Conservation (phyloP, 2,329 filamentous ascomycete species). For the Ophiognomonia clavigignenti-juglandacearum region DNA sequence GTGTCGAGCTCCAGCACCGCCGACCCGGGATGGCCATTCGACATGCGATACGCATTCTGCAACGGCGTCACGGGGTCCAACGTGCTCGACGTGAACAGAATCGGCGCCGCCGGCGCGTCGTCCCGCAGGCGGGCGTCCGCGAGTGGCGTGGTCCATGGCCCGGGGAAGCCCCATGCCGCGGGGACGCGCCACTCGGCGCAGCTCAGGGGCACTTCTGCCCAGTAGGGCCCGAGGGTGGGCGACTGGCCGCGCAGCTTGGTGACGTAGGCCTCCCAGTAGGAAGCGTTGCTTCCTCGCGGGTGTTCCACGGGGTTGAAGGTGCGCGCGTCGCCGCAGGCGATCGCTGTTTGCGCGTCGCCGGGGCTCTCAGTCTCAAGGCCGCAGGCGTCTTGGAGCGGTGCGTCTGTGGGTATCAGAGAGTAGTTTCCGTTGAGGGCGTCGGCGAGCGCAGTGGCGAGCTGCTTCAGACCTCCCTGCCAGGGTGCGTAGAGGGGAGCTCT, state of each 20-base stretch:
- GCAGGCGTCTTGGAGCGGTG: slow-evolving; percentile 11
- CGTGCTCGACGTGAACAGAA: slow-evolving; percentile 8
- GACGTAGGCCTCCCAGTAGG: slow-evolving; percentile 27
- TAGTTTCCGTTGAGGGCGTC: slow-evolving; percentile 26
- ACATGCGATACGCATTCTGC: slow-evolving; percentile 5
- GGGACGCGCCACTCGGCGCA: slow-evolving; percentile 22
- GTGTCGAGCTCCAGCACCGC: slow-evolving; percentile 12
- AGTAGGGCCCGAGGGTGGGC: slow-evolving; percentile 26
- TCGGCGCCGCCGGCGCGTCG: slow-evolving; percentile 9
- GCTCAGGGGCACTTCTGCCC: slow-evolving; percentile 24
- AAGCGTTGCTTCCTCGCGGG: slow-evolving; percentile 1
- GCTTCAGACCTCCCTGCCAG: slow-evolving; percentile 16
- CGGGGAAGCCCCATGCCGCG: slow-evolving; percentile 22
- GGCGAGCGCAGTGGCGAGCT: slow-evolving; percentile 18
- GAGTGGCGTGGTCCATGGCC: slow-evolving; percentile 17
- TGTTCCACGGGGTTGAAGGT: slow-evolving; percentile 17
- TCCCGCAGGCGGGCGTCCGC: slow-evolving; percentile 11
- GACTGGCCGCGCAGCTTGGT: slow-evolving; percentile 23
- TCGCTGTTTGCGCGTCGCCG: slow-evolving; percentile 21
- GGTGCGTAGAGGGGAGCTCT: slow-evolving; percentile 27
- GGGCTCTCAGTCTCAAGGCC: not conserved
- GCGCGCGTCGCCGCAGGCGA: slow-evolving; percentile 33
- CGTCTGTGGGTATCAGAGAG: slow-evolving; percentile 13
- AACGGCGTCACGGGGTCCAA: slow-evolving; percentile 15
- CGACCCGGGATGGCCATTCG: slow-evolving; percentile 11